phyloP scores from a whole-genome alignment of 176 grass and related monocot species.

The Echinochloa phyllopogon region DNA sequence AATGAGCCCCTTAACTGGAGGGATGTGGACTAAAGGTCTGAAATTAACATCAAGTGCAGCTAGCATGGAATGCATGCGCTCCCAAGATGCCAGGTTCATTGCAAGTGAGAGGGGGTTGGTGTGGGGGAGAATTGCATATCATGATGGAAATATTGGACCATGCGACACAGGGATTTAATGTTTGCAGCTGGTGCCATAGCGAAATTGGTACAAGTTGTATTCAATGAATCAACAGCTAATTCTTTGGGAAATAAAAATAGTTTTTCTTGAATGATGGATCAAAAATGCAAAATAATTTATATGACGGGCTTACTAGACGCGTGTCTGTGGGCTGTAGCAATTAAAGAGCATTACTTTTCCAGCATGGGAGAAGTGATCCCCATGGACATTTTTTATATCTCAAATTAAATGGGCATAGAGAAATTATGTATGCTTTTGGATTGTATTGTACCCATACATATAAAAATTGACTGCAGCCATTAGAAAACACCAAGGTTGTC shows the following conservation, averaged over 20 bases:
- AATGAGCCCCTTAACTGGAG: conserved; percentile 36
- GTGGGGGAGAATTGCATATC: conserved; percentile 9
- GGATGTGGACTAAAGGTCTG: conserved; percentile 45
- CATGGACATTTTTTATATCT: conserved; percentile 5
- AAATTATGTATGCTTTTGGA: conserved; percentile 19
- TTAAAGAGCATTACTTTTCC: conserved; percentile 36
- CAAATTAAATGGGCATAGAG: neutral
- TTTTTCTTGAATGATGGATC: neutral
- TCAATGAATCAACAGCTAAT: conserved; percentile 51
- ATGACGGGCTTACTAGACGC: conserved; percentile 20
- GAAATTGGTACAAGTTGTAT: conserved; percentile 45
- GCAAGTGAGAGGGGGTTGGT: conserved; percentile 37
- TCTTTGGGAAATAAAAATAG: neutral
- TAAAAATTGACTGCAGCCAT: neutral
- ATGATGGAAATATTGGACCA: conserved; percentile 50
- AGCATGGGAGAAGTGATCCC: conserved; percentile 38
- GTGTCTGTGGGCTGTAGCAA: conserved; percentile 19
- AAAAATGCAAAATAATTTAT: conserved; percentile 4
- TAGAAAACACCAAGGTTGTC: neutral
- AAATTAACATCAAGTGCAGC: conserved; percentile 38
- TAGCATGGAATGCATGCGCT: conserved; percentile 44
- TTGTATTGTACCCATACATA: conserved; percentile 28
- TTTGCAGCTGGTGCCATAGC: conserved; percentile 54
- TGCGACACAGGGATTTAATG: conserved; percentile 49
- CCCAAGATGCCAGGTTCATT: conserved; percentile 51